Evolutionary conservation across 75 land plant species (phyloP), one percentile per base, ranked within the genome.

Genomic region (Cryptomeria japonica): DNA sequence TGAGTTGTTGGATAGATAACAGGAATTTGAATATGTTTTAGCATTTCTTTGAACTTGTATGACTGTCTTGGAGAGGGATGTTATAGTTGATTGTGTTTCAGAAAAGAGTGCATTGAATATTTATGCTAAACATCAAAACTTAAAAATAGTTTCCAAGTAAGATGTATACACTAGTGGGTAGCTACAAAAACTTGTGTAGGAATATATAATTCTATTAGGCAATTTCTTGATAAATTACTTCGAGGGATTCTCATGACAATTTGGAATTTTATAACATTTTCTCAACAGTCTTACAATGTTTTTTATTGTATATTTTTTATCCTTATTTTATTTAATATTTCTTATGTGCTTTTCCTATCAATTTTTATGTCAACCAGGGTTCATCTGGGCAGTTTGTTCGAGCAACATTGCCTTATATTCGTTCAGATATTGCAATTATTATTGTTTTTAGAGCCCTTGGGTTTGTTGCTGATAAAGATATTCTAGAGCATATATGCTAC

Each of bases 381-480:
- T 95, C 96, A 22, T 98, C 99, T 41, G 99, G 99, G 56, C 99
- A 98, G 89, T 97, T 96, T 86, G 96, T 98, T 41, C 96, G 97
- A 53, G 99, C 99, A 37, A 98, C 99, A 25, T 91, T 98, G 47
- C 99, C 99, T 82, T 98, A 98, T 88, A 98, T 98, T 49, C 89
- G 94, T 10, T 90, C 93, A 5, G 99, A 97, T 56, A 97, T 98
- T 80, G 99, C 99, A 11, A 98, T 98, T 15, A 96, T 97, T n/a
- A 95, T 97, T 87, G 97, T 98, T 1, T 97, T 98, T 87, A 92
- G 99, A 86, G 99, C 99, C 34, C 78, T 98, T 32, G 99, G 99
- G 18, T 98, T 97, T 92, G 99, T 98, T 89, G 99, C 99, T 83
- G 99, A 98, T 89, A 98, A 98, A 76, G 99, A 97, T 87, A 98